Conservation (phyloP, 345 rosid species). For the Melastoma malabathricum region DNA sequence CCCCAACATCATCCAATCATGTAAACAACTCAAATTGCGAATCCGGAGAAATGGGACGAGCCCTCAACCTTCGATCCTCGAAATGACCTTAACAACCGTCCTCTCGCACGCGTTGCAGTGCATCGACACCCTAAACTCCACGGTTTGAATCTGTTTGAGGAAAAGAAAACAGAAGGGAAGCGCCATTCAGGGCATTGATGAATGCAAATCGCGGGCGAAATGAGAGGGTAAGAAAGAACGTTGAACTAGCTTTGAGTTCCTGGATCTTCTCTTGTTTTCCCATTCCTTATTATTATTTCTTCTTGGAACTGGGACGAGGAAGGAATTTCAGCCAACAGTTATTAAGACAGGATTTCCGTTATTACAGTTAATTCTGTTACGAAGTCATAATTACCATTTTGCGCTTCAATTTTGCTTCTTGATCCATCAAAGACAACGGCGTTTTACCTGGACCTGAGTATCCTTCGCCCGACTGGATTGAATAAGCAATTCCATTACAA, state of each 20-base stretch:
- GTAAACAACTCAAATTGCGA: background rate
- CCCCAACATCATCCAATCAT: background rate
- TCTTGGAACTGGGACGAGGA: no score
- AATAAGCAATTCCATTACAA: no score
- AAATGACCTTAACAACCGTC: slow-evolving; percentile 36
- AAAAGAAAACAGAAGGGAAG: background rate
- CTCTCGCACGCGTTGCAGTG: slow-evolving; percentile 80
- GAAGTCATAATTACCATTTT: no score
- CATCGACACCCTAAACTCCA: slow-evolving; percentile 46
- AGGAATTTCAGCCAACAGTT: no score
- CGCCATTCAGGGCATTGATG: background rate
- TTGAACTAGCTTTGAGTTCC: background rate
- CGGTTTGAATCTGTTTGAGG: slow-evolving; percentile 23
- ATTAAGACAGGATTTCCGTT: no score
- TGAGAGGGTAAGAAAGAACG: background rate
- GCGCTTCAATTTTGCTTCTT: no score
- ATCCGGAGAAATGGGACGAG: background rate
- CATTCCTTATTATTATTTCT: background rate
- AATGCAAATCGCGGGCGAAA: background rate
- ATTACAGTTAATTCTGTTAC: no score
- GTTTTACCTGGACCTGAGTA: no score
- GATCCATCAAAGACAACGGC: no score
- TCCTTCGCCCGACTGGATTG: no score
- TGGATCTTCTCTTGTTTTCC: background rate
- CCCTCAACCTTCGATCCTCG: slow-evolving; percentile 45